phyloP scores from a whole-genome alignment of 495 filamentous ascomycete species.

The Arthonia radiata region DNA sequence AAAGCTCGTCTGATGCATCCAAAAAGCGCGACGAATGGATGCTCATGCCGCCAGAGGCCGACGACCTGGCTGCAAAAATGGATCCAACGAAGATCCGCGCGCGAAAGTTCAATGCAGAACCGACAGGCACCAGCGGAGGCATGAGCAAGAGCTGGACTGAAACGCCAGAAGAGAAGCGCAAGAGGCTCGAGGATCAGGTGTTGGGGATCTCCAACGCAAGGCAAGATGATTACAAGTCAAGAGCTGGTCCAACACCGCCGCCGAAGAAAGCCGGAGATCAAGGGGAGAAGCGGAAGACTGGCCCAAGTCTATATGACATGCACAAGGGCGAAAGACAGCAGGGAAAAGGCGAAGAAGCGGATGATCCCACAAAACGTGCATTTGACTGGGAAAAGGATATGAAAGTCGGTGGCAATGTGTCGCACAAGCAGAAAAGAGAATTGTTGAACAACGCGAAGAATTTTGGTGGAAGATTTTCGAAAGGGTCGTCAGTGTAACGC shows the following conservation, averaged over 20 bases:
- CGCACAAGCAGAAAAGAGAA: conserved; percentile 48
- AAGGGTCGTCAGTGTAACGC: too few relatives aligned
- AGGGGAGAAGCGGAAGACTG: conserved; percentile 28
- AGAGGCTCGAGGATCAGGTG: conserved; percentile 60
- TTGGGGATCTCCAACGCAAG: conserved; percentile 37
- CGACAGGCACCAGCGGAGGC: conserved; percentile 11
- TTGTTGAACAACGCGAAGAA: conserved; percentile 57
- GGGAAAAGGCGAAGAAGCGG: conserved; percentile 36
- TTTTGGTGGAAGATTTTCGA: conserved; percentile 61
- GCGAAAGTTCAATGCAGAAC: conserved; percentile 49
- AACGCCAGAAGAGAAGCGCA: conserved; percentile 66
- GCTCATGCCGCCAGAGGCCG: conserved; percentile 51
- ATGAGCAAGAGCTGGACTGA: conserved; percentile 66
- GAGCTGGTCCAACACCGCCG: too few relatives aligned
- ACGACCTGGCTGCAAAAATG: conserved; percentile 35
- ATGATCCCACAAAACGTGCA: conserved; percentile 70
- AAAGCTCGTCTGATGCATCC: too few relatives aligned
- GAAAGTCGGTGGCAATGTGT: conserved; percentile 44
- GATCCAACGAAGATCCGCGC: conserved; percentile 67
- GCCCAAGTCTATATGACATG: conserved; percentile 38
- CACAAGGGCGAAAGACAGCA: conserved; percentile 23
- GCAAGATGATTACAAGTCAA: conserved; percentile 6
- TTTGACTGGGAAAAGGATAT: conserved; percentile 96
- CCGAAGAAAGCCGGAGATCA: too few relatives aligned
- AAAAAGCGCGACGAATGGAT: conserved; percentile 83